Evolutionary conservation across 352 stramenopile genomes (phyloP).

Genomic region (Globisporangium orthogonon): DNA sequence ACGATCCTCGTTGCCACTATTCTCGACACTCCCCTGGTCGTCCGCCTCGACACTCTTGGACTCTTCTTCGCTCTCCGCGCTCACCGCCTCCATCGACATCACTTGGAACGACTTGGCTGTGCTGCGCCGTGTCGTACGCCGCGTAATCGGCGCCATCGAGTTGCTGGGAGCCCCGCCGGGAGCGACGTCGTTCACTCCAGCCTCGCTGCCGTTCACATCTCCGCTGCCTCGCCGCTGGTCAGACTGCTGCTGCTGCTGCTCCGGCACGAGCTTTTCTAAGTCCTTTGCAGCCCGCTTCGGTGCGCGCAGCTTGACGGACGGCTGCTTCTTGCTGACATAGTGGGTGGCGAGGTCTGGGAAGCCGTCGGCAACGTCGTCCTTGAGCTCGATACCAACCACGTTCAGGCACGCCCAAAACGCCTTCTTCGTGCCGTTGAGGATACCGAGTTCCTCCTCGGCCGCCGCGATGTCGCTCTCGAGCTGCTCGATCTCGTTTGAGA

Average conservation of each 20-base stretch:
- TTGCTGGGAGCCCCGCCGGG: not conserved
- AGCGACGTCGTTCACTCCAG: constrained; percentile 13
- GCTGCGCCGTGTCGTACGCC: constrained; percentile 22
- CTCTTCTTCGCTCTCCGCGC: constrained; percentile 26
- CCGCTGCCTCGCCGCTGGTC: constrained; percentile 7
- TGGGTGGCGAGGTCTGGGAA: constrained; percentile 44
- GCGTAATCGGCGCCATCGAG: constrained; percentile 15
- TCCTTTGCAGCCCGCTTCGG: constrained; percentile 17
- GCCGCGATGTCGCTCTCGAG: constrained; percentile 61
- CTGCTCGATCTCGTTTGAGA: constrained; percentile 49
- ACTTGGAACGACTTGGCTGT: constrained; percentile 21
- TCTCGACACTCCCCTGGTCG: not conserved
- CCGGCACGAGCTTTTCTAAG: constrained; percentile 9
- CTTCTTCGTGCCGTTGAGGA: constrained; percentile 39
- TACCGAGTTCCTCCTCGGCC: constrained; percentile 32
- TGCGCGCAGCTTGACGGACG: constrained; percentile 22
- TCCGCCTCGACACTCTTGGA: constrained; percentile 5
- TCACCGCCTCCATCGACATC: constrained; percentile 11
- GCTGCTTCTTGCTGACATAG: constrained; percentile 34
- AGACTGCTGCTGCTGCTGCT: not conserved
- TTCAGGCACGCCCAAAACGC: constrained; percentile 58
- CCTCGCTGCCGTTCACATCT: constrained; percentile 16
- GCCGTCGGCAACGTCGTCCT: constrained; percentile 46
- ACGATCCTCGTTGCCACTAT: not conserved
- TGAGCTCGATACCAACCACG: constrained; percentile 51